phyloP scores from a whole-genome alignment of 176 grass and related monocot species.

The Microstegium vimineum region DNA sequence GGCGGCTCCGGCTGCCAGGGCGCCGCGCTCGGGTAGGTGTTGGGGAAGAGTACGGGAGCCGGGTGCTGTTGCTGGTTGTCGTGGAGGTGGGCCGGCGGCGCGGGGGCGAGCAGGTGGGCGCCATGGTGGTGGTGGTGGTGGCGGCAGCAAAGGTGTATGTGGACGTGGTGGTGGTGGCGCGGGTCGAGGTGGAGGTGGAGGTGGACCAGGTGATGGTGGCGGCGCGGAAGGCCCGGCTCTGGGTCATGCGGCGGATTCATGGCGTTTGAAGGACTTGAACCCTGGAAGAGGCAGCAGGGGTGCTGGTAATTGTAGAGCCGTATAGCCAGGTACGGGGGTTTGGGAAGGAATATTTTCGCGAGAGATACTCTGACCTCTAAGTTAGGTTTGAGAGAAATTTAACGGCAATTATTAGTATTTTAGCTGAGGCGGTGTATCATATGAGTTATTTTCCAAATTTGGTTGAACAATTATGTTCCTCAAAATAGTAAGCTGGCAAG shows the following conservation, averaged over 20 bases:
- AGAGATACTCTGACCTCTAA: too few relatives aligned
- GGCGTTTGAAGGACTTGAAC: background rate
- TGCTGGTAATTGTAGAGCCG: too few relatives aligned
- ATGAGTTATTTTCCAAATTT: too few relatives aligned
- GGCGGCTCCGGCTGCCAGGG: background rate
- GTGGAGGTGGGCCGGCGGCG: background rate
- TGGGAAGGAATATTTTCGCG: too few relatives aligned
- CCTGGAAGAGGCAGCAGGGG: background rate
- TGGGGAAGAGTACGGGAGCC: background rate
- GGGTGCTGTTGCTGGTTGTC: too few relatives aligned
- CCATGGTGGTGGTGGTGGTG: background rate
- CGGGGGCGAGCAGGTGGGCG: slow-evolving; percentile 1
- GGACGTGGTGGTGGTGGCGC: slow-evolving; percentile 34
- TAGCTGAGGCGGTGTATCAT: too few relatives aligned
- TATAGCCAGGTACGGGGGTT: too few relatives aligned
- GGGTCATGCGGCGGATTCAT: slow-evolving; percentile 29
- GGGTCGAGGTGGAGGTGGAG: slow-evolving; percentile 45
- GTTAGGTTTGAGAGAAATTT: too few relatives aligned
- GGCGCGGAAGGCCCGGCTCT: slow-evolving; percentile 4
- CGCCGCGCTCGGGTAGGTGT: background rate
- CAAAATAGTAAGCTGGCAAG: too few relatives aligned
- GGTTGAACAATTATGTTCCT: too few relatives aligned
- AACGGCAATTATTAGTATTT: too few relatives aligned
- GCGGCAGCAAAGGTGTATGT: slow-evolving; percentile 11
- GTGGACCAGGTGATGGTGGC: slow-evolving; percentile 35